Conservation (phyloP, 345 rosid species). For the Lagerstroemia speciosa region DNA sequence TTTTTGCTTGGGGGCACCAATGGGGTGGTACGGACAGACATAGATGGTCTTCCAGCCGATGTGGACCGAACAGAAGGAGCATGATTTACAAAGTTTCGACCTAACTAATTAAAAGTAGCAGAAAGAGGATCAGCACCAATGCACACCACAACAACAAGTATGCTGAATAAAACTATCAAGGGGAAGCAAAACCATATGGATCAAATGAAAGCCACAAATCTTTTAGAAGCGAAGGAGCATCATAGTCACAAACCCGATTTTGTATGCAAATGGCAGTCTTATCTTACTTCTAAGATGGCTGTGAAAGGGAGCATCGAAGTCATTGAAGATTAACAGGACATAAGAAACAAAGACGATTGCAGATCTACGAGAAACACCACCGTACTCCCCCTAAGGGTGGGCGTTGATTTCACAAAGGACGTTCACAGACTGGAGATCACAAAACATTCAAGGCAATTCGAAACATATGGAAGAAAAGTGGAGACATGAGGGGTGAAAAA, state of each 20-base stretch:
- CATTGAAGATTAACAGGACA: not conserved
- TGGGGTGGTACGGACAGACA: conserved; percentile 31
- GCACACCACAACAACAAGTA: too few species aligned
- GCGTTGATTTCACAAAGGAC: too few species aligned
- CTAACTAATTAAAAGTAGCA: conserved; percentile 51
- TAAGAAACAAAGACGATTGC: not conserved
- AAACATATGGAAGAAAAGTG: not conserved
- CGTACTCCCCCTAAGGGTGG: too few species aligned
- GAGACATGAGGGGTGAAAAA: too few species aligned
- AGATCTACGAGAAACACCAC: not conserved
- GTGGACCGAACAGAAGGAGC: conserved; percentile 55
- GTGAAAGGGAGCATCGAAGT: not conserved
- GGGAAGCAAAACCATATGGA: too few species aligned
- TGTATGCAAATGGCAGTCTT: too few species aligned
- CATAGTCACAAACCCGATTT: too few species aligned
- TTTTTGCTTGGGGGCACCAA: conserved; percentile 50
- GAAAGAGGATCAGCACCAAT: conserved; percentile 5
- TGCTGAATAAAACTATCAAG: too few species aligned
- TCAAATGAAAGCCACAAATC: too few species aligned
- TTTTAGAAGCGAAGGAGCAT: too few species aligned
- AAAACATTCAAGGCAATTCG: not conserved
- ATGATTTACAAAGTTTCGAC: conserved; percentile 61
- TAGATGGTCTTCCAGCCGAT: conserved; percentile 68
- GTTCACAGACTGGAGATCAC: too few species aligned
- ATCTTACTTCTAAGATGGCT: not conserved